Evolutionary conservation across 1,284 basidiomycete species (phyloP), one percentile per base, ranked within the genome.

Genomic region (Phellopilus nigrolimitatus): DNA sequence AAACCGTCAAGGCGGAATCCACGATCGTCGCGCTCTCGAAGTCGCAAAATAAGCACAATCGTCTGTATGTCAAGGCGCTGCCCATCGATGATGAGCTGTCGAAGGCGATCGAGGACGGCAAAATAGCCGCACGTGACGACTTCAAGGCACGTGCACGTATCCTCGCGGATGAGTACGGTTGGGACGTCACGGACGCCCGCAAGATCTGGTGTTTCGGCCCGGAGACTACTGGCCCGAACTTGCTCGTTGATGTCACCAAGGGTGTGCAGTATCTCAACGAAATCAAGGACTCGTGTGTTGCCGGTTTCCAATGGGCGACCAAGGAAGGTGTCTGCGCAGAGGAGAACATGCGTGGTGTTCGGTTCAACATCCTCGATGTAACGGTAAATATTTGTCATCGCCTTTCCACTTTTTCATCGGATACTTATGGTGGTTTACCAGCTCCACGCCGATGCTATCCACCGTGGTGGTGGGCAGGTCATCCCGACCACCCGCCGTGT

Each of bases 181-280:
- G 97, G 97, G 97, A 99, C 71, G 95, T 99, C 62, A 97, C 95
- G 58, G 97, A 99, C 66, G 97, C 97, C 62, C 83, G 97, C 70
- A 98, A 97, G 83, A 98, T 99, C 67, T 99, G 97, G 97, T 93
- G 91, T 75, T 99, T 99, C 79, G 95, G 95, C 64, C 97, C 97
- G 60, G 97, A 99, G 64, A 97, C 92, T 53, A 95, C 91, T 61
- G 97, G 97, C 54, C 88, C 97, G 58, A 99, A 99, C 78, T 71
- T 99, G 71, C 76, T 99, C 70, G 91, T 97, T 64, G 97, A 99
- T 76, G 91, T 89, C 64, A 97, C 97, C 67, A 99, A 99, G 84
- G 95, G 94, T 80, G 95, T 98, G 56, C 93, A 95, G 67, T 95
- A 94, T 75, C 76, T 95, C 61, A 93, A 91, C 68, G 97, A 99